These are phyloP conservation scores for Heracleum sosnowskyi DNA, from an alignment of 129 eudicot species.

Conservation along the genomic window DNA sequence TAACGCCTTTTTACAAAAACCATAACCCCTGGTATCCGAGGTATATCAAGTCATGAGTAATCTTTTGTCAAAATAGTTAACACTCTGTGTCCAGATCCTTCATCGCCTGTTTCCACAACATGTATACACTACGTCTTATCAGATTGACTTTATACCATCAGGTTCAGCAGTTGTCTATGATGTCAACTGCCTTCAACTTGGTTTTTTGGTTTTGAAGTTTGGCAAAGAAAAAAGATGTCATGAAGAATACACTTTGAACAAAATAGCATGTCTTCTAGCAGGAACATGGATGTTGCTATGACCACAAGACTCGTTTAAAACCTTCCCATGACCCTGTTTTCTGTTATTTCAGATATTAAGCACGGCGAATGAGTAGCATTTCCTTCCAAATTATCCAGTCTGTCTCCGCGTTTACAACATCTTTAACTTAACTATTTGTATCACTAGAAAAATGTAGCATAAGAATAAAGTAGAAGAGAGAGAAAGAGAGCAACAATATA, in stretches of 20 bases:
- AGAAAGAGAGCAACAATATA: no score
- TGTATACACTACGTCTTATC: background rate
- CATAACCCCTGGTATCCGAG: slow-evolving; percentile 27
- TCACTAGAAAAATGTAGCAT: no score
- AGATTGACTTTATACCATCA: background rate
- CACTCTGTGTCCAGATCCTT: slow-evolving; percentile 23
- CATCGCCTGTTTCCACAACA: background rate
- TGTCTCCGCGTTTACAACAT: background rate
- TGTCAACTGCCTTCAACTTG: background rate
- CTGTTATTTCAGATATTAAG: background rate
- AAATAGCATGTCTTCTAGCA: background rate
- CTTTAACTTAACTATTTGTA: no score
- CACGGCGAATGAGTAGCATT: background rate
- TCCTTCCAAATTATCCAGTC: background rate
- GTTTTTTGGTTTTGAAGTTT: background rate
- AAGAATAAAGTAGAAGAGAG: no score
- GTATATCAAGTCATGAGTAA: slow-evolving; percentile 39
- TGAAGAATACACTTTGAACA: background rate
- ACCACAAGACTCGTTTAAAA: background rate
- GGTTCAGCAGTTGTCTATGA: background rate
- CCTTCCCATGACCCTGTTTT: background rate
- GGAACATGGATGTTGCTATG: background rate
- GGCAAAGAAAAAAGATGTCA: background rate
- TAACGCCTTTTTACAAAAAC: slow-evolving; percentile 41
- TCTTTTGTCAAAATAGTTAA: slow-evolving; percentile 59